Conservation (phyloP, 441 rosid species). For the Eutrema salsugineum region DNA sequence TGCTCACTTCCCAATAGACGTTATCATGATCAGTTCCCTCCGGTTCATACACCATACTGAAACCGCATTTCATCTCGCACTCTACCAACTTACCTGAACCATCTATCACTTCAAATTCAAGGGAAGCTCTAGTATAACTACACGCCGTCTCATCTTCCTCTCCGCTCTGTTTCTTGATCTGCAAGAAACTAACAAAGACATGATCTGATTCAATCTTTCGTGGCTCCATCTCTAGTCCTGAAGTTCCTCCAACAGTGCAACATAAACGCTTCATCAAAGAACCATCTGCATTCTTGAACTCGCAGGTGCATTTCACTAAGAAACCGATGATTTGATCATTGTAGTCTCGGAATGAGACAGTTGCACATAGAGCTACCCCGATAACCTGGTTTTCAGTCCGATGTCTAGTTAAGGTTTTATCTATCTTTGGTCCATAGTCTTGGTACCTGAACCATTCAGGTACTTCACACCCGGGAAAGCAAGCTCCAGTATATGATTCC, state of each 20-base stretch:
- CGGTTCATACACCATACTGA: neutral
- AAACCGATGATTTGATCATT: neutral
- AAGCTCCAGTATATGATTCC: neutral
- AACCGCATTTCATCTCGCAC: neutral
- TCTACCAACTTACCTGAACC: neutral
- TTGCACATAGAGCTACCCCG: neutral
- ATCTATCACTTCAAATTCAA: neutral
- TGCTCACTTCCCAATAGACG: neutral
- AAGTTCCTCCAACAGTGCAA: neutral
- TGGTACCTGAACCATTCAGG: neutral
- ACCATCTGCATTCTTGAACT: neutral
- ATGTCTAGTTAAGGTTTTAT: neutral
- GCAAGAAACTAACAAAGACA: neutral
- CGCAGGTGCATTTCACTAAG: neutral
- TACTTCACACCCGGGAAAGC: constrained; percentile 1
- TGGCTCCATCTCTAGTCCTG: neutral
- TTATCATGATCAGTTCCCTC: neutral
- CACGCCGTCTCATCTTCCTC: neutral
- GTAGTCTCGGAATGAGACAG: neutral
- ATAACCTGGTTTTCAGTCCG: neutral
- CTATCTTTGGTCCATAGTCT: neutral
- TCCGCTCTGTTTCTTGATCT: neutral
- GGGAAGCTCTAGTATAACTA: neutral
- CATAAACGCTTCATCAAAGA: neutral
- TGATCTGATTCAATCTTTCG: neutral